phyloP scores from a whole-genome alignment of 2,329 filamentous ascomycete genomes.

The Fusarium pseudonygamai region DNA sequence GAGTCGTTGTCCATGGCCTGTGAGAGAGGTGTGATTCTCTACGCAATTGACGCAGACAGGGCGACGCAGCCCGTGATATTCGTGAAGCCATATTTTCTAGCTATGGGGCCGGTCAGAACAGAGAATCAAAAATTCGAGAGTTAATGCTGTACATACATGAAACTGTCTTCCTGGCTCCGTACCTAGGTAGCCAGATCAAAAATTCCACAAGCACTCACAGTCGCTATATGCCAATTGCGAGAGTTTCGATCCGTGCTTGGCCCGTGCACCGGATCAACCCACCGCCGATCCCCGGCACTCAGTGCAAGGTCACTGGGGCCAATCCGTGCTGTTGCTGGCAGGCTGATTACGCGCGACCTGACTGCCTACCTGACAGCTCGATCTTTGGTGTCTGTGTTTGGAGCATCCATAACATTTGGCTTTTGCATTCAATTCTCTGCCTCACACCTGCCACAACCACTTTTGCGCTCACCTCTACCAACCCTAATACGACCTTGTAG shows the following conservation, averaged over 20 bases:
- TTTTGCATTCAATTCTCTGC: constrained; percentile 19
- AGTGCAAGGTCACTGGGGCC: constrained; percentile 16
- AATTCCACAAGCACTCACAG: constrained; percentile 30
- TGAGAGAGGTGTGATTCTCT: constrained; percentile 23
- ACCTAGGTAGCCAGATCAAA: constrained; percentile 18
- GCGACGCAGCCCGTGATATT: constrained; percentile 31
- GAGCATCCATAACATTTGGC: constrained; percentile 27
- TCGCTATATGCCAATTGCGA: constrained; percentile 12
- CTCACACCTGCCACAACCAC: background rate
- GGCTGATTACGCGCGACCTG: constrained; percentile 46
- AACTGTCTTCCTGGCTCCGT: constrained; percentile 11
- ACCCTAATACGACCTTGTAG: background rate
- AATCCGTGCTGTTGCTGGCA: constrained; percentile 27
- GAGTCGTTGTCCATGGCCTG: constrained; percentile 32
- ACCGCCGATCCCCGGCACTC: constrained; percentile 30
- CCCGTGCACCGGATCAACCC: constrained; percentile 42
- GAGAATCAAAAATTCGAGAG: background rate
- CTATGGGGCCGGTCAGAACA: background rate
- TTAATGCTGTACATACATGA: constrained; percentile 17
- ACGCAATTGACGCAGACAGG: constrained; percentile 42
- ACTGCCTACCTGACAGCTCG: constrained; percentile 43
- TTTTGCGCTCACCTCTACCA: background rate
- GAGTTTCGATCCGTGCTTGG: background rate
- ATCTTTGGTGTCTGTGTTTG: constrained; percentile 24
- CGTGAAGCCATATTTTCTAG: constrained; percentile 35